Evolutionary conservation across 2,329 filamentous ascomycete genomes (phyloP).

Genomic region (Trichoderma sp.): DNA sequence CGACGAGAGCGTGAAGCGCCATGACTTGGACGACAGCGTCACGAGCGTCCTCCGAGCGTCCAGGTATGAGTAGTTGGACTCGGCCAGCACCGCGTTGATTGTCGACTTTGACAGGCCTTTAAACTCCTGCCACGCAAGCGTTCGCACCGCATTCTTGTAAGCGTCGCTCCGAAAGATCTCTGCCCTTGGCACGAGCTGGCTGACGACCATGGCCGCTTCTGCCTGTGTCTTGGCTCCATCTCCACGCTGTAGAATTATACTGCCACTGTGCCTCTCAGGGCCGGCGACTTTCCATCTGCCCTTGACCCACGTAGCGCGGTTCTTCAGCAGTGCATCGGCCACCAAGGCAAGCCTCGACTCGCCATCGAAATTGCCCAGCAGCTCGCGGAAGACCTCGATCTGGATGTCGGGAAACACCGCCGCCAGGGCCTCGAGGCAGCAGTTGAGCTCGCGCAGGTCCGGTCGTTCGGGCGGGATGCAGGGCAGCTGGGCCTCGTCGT

Average conservation of each 20-base stretch:
- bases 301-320: constrained; percentile 68
- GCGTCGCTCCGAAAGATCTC: constrained; percentile 68
- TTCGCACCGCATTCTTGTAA: constrained; percentile 70
- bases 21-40: constrained; percentile 69
- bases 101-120: constrained; percentile 71
- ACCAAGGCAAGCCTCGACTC: constrained; percentile 77
- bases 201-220: neutral
- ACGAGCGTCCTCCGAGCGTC: constrained; percentile 70
- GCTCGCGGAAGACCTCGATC: constrained; percentile 79
- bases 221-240: constrained; percentile 29
- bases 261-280: constrained; percentile 35
- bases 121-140: constrained; percentile 74
- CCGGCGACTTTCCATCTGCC: constrained; percentile 61
- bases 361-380: constrained; percentile 72
- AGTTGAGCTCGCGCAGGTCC: constrained; percentile 70
- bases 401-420: constrained; percentile 80
- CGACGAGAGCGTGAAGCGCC: constrained; percentile 72
- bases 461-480: constrained; percentile 54
- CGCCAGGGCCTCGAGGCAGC: constrained; percentile 66
- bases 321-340: constrained; percentile 74
- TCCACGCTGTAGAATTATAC: neutral
- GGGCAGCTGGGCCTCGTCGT: constrained; percentile 57
- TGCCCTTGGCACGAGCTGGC: constrained; percentile 49
- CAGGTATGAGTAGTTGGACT: constrained; percentile 78
- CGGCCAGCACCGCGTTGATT: constrained; percentile 76